Evolutionary conservation across 768 basidiomycete genomes (phyloP).

Genomic region (Epithele typhae): DNA sequence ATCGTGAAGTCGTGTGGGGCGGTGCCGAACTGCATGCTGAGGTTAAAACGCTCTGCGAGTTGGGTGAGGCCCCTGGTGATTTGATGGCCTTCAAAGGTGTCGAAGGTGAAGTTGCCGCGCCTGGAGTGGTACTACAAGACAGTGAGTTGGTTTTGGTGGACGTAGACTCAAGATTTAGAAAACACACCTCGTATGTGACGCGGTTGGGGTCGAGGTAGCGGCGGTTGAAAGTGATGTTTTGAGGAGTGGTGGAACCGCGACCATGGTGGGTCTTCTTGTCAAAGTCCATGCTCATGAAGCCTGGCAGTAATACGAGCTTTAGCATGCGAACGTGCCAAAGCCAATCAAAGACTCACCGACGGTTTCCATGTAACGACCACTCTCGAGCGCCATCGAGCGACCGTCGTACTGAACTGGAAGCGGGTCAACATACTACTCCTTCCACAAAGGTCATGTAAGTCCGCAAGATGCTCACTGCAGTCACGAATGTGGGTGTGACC

Average conservation of each 20-base stretch:
- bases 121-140: constrained; percentile 59
- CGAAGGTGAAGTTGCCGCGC: constrained; percentile 48
- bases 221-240: constrained; percentile 59
- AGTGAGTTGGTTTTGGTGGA: background rate
- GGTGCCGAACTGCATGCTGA: constrained; percentile 60
- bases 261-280: constrained; percentile 33
- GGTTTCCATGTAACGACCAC: constrained; percentile 94
- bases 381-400: constrained; percentile 73
- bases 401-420: constrained; percentile 59
- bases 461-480: constrained; percentile 56
- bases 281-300: constrained; percentile 65
- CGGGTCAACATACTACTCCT: background rate
- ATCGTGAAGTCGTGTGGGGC: constrained; percentile 77
- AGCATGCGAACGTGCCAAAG: background rate
- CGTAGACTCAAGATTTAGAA: too few relatives aligned
- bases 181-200: constrained; percentile 59
- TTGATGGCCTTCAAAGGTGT: constrained; percentile 47
- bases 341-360: constrained; percentile 46
- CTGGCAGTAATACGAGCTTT: constrained; percentile 6
- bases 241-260: constrained; percentile 27
- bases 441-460: background rate
- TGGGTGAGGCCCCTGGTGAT: constrained; percentile 54
- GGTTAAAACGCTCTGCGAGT: constrained; percentile 55
- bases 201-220: constrained; percentile 81
- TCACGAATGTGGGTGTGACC: constrained; percentile 82